Evolutionary conservation across 495 filamentous ascomycete genomes (phyloP).

Genomic region (Annulohypoxylon bovei): DNA sequence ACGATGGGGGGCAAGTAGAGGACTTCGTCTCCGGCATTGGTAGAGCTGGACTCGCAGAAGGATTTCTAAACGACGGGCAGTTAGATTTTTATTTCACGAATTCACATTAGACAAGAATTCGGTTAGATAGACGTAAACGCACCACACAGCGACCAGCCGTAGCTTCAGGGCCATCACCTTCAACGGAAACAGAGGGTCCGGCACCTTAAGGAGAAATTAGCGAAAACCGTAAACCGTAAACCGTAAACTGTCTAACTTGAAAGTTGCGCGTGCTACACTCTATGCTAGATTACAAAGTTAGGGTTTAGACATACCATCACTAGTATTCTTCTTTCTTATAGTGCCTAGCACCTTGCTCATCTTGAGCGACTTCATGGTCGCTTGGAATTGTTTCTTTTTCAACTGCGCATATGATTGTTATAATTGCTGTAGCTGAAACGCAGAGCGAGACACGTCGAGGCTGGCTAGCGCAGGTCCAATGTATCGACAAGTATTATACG

Average conservation of each 20-base stretch:
- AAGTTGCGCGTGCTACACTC: background rate
- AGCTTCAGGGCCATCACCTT: constrained; percentile 64
- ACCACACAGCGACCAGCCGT: constrained; percentile 66
- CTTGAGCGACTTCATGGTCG: constrained; percentile 60
- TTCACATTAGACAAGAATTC: constrained; percentile 19
- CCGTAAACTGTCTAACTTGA: constrained; percentile 8
- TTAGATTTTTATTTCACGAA: constrained; percentile 32
- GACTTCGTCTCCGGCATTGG: constrained; percentile 82
- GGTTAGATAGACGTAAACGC: constrained; percentile 37
- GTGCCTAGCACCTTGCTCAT: constrained; percentile 66
- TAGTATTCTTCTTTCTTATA: constrained; percentile 56
- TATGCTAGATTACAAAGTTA: background rate
- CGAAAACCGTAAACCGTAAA: constrained; percentile 16
- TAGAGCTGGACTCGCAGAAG: constrained; percentile 83
- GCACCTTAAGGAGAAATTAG: constrained; percentile 22
- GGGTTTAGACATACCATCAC: constrained; percentile 45
- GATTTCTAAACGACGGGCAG: constrained; percentile 48
- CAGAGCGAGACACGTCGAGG: constrained; percentile 1
- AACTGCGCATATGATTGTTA: constrained; percentile 18
- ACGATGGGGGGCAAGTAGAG: constrained; percentile 94
- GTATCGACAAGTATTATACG: background rate
- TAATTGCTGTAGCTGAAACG: constrained; percentile 1
- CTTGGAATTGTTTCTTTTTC: constrained; percentile 8
- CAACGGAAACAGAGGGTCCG: constrained; percentile 44
- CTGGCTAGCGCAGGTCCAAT: background rate